Base-by-base conservation (phyloP, 768 basidiomycete species). In the Cystobasidium tubakii region DNA sequence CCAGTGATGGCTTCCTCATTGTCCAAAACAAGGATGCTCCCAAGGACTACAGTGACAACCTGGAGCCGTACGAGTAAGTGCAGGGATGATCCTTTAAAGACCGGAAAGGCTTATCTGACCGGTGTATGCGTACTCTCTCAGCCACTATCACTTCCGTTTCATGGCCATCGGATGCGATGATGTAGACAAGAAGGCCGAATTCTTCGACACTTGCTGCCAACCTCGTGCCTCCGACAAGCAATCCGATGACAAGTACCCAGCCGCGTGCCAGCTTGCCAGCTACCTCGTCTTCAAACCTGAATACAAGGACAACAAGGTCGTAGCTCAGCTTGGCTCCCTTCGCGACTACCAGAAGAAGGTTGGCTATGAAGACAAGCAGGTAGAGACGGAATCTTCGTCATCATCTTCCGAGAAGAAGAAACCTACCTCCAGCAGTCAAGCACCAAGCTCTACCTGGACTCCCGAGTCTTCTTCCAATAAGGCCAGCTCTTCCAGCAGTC, bases 91-190 rank as follows among this genome's bases (percentile, higher is more conserved):
- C 17, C 9, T 29, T 21, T 12, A 4, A 27, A 53, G 17, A 15
- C 13, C 15, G 9, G 2, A 12, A 44, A 13, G 17, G 13, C 13
- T 19, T 12, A 3, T 33, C 21, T 13, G 31, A 13, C 53, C 42
- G 9, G 3, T 9, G 15, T 21, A 6, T 53, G 13, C 31, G 21
- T 17, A 12, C 9, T 6, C n/a, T 55, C n/a, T 12, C 27, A 71
- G 69, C 25, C 50, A 71, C 21, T 71, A 17, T 44, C 69, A 71
- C 34, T 71, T 71, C 55, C 69, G 69, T 1, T 71, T 60, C 69
- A 71, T 46, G 69, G 69, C 69, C 10, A 71, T 71, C 25, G 69
- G 69, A 15, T 71, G 69, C 69, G 12, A 2, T 1, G 69, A 71
- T 44, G 69, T 60, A 7, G 69, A 71, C 54, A 3, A 60, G 54